Evolutionary conservation across 192 early-diverging fungal genomes (phyloP), one percentile per base, ranked within the genome.

Genomic region (Coemansia brasiliensis): DNA sequence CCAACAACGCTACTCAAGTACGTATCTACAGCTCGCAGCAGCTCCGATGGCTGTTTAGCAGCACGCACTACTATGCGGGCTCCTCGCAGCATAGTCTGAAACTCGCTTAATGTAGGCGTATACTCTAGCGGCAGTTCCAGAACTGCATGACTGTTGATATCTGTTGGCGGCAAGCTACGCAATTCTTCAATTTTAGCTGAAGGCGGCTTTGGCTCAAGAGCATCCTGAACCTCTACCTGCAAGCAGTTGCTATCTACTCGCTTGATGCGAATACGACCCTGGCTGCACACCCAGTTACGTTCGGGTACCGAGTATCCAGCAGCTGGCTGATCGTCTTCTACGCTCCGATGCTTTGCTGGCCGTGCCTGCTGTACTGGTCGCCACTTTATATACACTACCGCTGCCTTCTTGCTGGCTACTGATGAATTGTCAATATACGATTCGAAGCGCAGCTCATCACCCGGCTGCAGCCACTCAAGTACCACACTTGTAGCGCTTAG

Each of bases 1-100:
- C 68, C 64, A 1, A 53, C 63, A 4, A 44, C 44, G 10, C 41
- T 35, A 11, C 24, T 26, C 52, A 77, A 25, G 38, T 67, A 77
- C 1, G 44, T 38, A 18, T 62, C 74, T 8, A 59, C 44, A 1
- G 57, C 56, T 3, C 40, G 32, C 15, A 76, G 41, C 24, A 62
- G 20, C 56, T 24, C 11, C n/a, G 37, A 39, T 9, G 39, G 46
- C 8, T 15, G 35, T 3, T 39, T 17, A 1, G 52, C 53, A 5
- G 55, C 43, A 7, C 74, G 74, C 16, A 69, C 48, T 6, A 57
- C 55, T 17, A 77, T 40, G n/a, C 64, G 63, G 1, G 74, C 62
- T 7, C 68, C 68, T 7, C 59, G 63, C 21, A 77, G 56, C 74
- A 77, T 77, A 10, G 39, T 37, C 13, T 64, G 55, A 29, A 77